These are phyloP conservation scores for Alternaria rosae DNA, from an alignment of 2,329 filamentous ascomycete species.

Conservation along the genomic window DNA sequence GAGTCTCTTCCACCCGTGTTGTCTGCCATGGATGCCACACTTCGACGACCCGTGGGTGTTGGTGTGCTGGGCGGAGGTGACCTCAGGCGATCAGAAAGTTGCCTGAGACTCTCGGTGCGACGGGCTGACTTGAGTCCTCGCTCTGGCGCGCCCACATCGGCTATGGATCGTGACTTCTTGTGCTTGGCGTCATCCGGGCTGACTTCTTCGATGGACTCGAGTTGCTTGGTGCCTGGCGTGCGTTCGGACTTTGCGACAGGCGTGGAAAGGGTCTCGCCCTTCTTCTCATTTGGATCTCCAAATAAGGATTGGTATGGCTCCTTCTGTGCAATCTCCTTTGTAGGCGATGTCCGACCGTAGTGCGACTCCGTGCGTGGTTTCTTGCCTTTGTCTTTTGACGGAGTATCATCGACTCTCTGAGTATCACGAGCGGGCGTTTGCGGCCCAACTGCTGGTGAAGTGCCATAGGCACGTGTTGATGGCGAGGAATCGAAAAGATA, in stretches of 20 bases:
- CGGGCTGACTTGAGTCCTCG: constrained; percentile 52
- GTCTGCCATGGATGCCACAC: constrained; percentile 38
- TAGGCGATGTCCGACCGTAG: constrained; percentile 20
- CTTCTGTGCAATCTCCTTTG: constrained; percentile 17
- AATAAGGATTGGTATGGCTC: constrained; percentile 45
- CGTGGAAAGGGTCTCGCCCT: constrained; percentile 25
- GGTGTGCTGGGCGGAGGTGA: constrained; percentile 43
- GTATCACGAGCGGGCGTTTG: constrained; percentile 29
- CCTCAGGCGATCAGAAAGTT: constrained; percentile 47
- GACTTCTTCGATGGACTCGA: constrained; percentile 63
- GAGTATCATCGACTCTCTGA: constrained; percentile 14
- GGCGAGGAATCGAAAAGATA: constrained; percentile 49
- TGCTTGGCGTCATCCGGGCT: constrained; percentile 52
- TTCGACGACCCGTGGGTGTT: constrained; percentile 36
- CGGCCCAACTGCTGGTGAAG: constrained; percentile 33
- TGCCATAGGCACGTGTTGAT: constrained; percentile 43
- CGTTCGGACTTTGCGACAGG: constrained; percentile 35
- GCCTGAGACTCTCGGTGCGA: constrained; percentile 36
- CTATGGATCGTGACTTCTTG: constrained; percentile 54
- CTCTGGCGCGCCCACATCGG: constrained; percentile 54
- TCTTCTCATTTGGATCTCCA: constrained; percentile 42
- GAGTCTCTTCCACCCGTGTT: constrained; percentile 28
- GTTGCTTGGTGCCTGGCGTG: constrained; percentile 43
- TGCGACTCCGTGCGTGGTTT: constrained; percentile 8
- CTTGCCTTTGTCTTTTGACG: constrained; percentile 20